phyloP scores from a whole-genome alignment of 1,284 basidiomycete species.

The Xanthoconium separans region DNA sequence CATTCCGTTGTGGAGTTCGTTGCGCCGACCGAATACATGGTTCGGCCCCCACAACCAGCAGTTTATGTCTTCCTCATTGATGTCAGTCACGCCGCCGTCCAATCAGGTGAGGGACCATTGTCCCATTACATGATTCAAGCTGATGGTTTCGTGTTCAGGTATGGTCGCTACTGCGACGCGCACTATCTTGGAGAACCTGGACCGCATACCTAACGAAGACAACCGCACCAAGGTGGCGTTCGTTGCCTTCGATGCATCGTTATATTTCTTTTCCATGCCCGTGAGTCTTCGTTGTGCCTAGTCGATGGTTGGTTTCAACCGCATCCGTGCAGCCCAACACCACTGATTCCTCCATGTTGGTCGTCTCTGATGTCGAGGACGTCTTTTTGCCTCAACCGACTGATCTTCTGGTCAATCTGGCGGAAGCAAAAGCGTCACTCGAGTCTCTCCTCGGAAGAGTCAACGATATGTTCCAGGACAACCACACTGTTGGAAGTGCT shows the following conservation, averaged over 20 bases:
- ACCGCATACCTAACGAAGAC: slow-evolving; percentile 95
- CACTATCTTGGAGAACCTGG: slow-evolving; percentile 93
- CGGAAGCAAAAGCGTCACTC: slow-evolving; percentile 80
- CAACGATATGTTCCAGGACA: slow-evolving; percentile 97
- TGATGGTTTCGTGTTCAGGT: slow-evolving; percentile 44
- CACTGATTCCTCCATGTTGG: slow-evolving; percentile 90
- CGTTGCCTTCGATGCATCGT: slow-evolving; percentile 88
- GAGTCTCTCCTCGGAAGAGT: slow-evolving; percentile 83
- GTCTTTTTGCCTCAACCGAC: slow-evolving; percentile 97
- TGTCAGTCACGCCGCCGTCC: slow-evolving; percentile 89
- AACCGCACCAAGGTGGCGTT: slow-evolving; percentile 91
- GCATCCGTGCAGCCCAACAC: slow-evolving; percentile 59
- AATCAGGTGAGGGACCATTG: slow-evolving; percentile 56
- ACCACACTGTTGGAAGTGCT: slow-evolving; percentile 88
- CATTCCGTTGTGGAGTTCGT: slow-evolving; percentile 94
- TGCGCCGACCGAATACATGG: slow-evolving; percentile 99
- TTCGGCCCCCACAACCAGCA: slow-evolving; percentile 95
- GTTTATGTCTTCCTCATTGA: slow-evolving; percentile 98
- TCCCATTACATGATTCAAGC: not conserved
- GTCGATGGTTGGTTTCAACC: not conserved
- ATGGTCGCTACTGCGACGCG: slow-evolving; percentile 98
- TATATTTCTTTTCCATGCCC: slow-evolving; percentile 96
- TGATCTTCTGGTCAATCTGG: slow-evolving; percentile 92
- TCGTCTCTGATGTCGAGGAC: slow-evolving; percentile 95
- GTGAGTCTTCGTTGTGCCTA: slow-evolving; percentile 39